A percentile compares a stretch with the other conserved stretches of the same genome.
Evolutionary conservation across 2,329 filamentous ascomycete genomes (phyloP).

Genomic region (Botrytis hyacinthi): DNA sequence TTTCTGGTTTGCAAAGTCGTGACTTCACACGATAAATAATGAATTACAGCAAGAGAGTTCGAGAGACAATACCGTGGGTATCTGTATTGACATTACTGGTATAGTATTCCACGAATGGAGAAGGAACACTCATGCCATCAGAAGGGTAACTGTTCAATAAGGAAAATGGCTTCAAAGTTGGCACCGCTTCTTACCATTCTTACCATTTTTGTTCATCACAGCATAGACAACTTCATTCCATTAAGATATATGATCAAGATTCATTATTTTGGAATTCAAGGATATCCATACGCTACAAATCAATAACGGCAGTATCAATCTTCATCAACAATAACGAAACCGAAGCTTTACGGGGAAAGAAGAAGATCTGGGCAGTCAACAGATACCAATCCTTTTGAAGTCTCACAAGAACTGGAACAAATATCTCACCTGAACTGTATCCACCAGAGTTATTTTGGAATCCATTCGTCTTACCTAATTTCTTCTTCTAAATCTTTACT

Average conservation of each 20-base stretch:
- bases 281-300: neutral
- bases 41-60: neutral
- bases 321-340: neutral
- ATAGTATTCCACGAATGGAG: conserved; percentile 26
- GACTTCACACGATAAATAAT: neutral
- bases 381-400: neutral
- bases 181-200: conserved; percentile 24
- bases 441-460: neutral
- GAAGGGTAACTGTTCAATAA: neutral
- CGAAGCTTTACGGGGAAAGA: neutral
- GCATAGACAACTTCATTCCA: conserved; percentile 29
- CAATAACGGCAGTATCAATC: neutral
- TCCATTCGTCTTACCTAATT: neutral
- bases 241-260: conserved; percentile 29
- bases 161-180: conserved; percentile 18
- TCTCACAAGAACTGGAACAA: neutral
- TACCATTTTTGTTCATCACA: conserved; percentile 31
- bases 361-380: neutral
- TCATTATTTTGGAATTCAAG: neutral
- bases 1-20: neutral
- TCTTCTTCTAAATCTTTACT: neutral
- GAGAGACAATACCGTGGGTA: too few relatives aligned
- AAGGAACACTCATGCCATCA: conserved; percentile 20
- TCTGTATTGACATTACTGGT: neutral
- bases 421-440: neutral